Percentiles rank a stretch among this genome's conserved stretches.
These are phyloP conservation scores for Kernera saxatilis DNA, from an alignment of 345 rosid species.

Conservation along the genomic window DNA sequence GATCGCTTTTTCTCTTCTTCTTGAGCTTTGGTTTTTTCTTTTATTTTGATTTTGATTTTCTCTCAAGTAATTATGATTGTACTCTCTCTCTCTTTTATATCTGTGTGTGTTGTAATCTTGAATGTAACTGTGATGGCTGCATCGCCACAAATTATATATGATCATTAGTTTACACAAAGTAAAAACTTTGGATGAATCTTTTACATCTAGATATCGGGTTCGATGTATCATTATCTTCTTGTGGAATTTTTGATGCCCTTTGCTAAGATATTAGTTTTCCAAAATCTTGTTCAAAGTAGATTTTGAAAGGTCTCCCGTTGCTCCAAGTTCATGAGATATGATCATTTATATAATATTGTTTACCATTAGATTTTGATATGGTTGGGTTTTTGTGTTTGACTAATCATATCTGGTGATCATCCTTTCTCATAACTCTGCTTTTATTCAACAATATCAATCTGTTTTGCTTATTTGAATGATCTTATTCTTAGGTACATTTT, in stretches of 20 bases:
- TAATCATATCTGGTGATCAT: not conserved
- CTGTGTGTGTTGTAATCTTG: slow-evolving; percentile 17
- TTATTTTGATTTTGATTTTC: not conserved
- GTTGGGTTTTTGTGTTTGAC: not conserved
- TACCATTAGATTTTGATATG: not conserved
- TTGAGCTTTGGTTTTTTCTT: not conserved
- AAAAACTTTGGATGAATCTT: not conserved
- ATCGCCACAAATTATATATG: not conserved
- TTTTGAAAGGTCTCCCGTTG: not conserved
- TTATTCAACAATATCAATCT: not conserved
- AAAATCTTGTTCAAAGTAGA: not conserved
- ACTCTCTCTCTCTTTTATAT: not conserved
- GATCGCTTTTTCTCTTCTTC: not conserved
- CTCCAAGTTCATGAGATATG: not conserved
- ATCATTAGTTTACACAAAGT: slow-evolving; percentile 11
- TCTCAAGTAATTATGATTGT: slow-evolving; percentile 14
- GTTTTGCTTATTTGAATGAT: not conserved
- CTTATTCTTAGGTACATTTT: not conserved
- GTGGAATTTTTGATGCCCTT: not conserved
- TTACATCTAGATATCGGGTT: not conserved
- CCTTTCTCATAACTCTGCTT: not conserved
- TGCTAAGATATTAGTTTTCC: not conserved
- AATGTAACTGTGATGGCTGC: slow-evolving; percentile 17
- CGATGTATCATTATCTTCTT: not conserved
- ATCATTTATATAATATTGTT: not conserved